Evolutionary conservation across 1,139 yeast genomes (phyloP).

Genomic region (Scheffersomyces titani): DNA sequence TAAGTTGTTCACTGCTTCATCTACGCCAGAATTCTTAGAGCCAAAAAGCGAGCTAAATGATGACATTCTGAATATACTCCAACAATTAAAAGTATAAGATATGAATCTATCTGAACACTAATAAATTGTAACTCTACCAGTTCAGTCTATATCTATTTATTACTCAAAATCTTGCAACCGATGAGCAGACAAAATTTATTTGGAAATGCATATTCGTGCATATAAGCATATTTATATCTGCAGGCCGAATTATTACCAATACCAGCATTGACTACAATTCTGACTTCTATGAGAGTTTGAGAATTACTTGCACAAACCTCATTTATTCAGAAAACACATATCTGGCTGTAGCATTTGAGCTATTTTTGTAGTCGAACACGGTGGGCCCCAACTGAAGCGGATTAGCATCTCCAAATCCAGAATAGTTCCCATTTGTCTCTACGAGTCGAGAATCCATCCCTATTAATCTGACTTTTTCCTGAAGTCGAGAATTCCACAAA

Average conservation of each 20-base stretch:
- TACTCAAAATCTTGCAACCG: background rate
- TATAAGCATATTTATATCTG: background rate
- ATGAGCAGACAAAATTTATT: background rate
- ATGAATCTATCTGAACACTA: background rate
- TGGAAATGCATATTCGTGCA: background rate
- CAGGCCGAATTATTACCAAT: background rate
- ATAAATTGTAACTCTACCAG: background rate
- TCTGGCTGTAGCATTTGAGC: background rate
- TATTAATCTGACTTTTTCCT: background rate
- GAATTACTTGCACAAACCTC: background rate
- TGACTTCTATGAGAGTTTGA: background rate
- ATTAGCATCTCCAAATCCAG: background rate
- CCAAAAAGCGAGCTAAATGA: constrained; percentile 35
- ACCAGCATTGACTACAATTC: background rate
- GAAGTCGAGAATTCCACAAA: background rate
- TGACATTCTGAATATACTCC: constrained; percentile 22
- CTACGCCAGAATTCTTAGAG: constrained; percentile 25
- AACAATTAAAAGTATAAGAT: background rate
- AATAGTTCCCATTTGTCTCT: background rate
- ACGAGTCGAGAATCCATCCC: background rate
- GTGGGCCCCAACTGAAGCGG: background rate
- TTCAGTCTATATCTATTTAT: background rate
- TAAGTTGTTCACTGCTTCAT: constrained; percentile 41
- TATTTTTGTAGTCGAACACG: background rate
- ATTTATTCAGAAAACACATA: background rate